A percentile compares a stretch with the other conserved stretches of the same genome.
These are phyloP conservation scores for Filobasidium wieringae DNA, from an alignment of 768 basidiomycete species.

Conservation along the genomic window DNA sequence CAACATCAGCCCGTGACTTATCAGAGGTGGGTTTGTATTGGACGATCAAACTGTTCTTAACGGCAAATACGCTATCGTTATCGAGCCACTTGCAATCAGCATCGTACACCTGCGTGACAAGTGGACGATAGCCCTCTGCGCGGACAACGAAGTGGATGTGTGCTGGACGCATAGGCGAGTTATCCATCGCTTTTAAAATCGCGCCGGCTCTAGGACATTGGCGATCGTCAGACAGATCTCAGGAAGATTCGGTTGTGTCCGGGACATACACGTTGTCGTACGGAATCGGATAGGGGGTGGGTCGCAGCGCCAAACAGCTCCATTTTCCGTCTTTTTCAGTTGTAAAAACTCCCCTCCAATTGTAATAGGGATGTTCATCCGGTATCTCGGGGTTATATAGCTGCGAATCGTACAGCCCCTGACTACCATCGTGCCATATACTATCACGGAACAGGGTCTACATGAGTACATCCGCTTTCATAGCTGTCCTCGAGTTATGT, in stretches of 20 bases:
- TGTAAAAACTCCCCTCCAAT: constrained; percentile 25
- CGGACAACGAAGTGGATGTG: constrained; percentile 22
- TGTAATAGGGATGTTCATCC: constrained; percentile 10
- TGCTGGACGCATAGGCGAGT: constrained; percentile 20
- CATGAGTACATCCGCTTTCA: background rate
- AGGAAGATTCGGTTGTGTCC: background rate
- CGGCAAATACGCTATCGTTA: constrained; percentile 25
- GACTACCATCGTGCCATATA: constrained; percentile 6
- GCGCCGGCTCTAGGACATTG: constrained; percentile 16
- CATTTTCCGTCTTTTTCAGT: constrained; percentile 24
- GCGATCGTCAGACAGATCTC: background rate
- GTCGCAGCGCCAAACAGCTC: constrained; percentile 14
- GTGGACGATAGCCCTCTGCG: constrained; percentile 17
- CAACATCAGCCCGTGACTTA: background rate
- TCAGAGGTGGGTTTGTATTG: background rate
- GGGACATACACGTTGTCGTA: constrained; percentile 15
- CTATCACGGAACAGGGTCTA: background rate
- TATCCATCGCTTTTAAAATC: constrained; percentile 23
- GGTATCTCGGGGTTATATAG: constrained; percentile 20
- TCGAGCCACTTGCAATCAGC: constrained; percentile 19
- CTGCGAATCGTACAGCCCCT: constrained; percentile 26
- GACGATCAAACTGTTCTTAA: constrained; percentile 14
- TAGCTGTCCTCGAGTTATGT: no score
- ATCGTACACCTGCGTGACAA: constrained; percentile 27
- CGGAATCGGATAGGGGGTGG: constrained; percentile 25